Conservation (phyloP, 2,329 filamentous ascomycete species). For the Conoideocrella luteorostrata region DNA sequence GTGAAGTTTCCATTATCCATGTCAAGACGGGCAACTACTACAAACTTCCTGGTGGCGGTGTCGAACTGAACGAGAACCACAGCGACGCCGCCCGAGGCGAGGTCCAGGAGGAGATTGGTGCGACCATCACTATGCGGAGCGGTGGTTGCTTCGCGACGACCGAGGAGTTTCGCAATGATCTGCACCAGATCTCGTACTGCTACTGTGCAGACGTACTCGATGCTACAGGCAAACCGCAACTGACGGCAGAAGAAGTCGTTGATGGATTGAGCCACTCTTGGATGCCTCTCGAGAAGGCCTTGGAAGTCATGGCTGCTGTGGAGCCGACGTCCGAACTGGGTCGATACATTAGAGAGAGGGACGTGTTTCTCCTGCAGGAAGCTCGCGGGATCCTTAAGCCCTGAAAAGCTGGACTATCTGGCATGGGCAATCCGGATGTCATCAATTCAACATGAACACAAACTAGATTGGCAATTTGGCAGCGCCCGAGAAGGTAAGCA, state of each 20-base stretch:
- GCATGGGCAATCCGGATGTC: not conserved
- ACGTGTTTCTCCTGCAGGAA: not conserved
- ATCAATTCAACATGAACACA: not conserved
- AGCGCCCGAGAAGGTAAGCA: too few relatives aligned
- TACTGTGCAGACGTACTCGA: constrained; percentile 10
- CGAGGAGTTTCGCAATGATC: constrained; percentile 10
- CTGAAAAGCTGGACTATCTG: not conserved
- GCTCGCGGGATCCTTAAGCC: not conserved
- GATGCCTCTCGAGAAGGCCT: not conserved
- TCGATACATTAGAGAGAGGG: not conserved
- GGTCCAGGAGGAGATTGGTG: constrained; percentile 11
- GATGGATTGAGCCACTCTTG: constrained; percentile 9
- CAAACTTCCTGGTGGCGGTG: constrained; percentile 12
- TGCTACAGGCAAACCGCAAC: constrained; percentile 6
- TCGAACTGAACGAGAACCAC: constrained; percentile 7
- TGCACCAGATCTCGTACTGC: constrained; percentile 11
- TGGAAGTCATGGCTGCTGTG: not conserved
- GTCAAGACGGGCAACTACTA: constrained; percentile 10
- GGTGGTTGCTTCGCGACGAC: constrained; percentile 7
- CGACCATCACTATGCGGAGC: not conserved
- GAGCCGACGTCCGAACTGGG: not conserved
- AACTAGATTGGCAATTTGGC: too few relatives aligned
- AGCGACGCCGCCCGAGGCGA: constrained; percentile 5
- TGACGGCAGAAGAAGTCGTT: constrained; percentile 9
- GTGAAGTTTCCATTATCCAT: constrained; percentile 9